Percentiles rank a stretch among this genome's conserved stretches.
These are phyloP conservation scores for Candida railenensis DNA, from an alignment of 805 yeast species.

Conservation along the genomic window DNA sequence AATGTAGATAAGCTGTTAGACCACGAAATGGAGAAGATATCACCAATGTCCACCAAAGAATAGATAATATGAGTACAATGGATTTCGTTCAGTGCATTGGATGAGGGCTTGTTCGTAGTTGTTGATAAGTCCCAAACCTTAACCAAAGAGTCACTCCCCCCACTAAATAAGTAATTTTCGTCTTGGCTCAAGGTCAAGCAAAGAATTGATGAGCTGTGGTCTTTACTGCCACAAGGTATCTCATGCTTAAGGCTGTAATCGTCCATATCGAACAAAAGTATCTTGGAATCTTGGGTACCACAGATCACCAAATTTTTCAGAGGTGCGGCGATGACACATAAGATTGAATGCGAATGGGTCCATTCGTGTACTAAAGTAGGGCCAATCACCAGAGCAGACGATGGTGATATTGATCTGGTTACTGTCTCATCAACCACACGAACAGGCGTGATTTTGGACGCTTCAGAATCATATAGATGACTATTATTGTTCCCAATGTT, in stretches of 20 bases:
- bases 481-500: not conserved
- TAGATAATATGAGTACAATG: slow-evolving; percentile 67
- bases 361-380: slow-evolving; percentile 64
- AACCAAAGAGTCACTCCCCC: slow-evolving; percentile 86
- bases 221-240: slow-evolving; percentile 40
- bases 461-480: not conserved
- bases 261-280: slow-evolving; percentile 65
- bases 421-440: not conserved
- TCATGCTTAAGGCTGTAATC: slow-evolving; percentile 57
- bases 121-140: slow-evolving; percentile 74
- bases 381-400: not conserved
- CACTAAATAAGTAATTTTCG: slow-evolving; percentile 69
- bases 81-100: slow-evolving; percentile 10
- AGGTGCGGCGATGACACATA: slow-evolving; percentile 69
- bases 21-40: slow-evolving; percentile 82
- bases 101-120: slow-evolving; percentile 12
- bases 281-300: slow-evolving; percentile 86
- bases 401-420: not conserved
- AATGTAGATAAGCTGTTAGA: slow-evolving; percentile 56
- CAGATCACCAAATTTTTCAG: slow-evolving; percentile 63
- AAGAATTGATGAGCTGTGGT: slow-evolving; percentile 75
- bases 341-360: slow-evolving; percentile 69
- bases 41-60: slow-evolving; percentile 87
- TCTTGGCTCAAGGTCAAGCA: slow-evolving; percentile 57
- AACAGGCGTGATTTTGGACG: not conserved